Base-by-base conservation (phyloP, 768 basidiomycete genomes). In the Pulveroboletus ravenelii region DNA sequence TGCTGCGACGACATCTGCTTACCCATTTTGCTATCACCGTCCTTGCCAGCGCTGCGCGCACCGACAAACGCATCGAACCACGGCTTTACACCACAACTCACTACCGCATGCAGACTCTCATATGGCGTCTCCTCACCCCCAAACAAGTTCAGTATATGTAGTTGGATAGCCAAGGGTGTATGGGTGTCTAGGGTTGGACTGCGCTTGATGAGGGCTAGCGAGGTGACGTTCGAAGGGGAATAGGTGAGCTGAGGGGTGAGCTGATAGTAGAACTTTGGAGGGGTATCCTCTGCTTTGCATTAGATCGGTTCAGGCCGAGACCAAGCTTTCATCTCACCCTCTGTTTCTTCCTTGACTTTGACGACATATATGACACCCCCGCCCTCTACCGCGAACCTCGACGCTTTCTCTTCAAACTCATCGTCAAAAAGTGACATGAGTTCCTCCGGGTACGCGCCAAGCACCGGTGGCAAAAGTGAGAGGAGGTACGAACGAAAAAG, bases 1-100 rank as follows among this genome's bases (percentile, higher is more conserved):
- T 10, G 14, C 8, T 10, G 18, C 7, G 3, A 30, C 4, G 57
- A 70, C 38, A 48, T 4, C 15, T 8, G 59, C 77, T 51, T 50
- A 77, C 90, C 91, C 84, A 91, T 87, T 70, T 92, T 89, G 39
- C 76, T 79, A 64, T 93, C 93, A 4, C 72, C 78, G 29, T 88
- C 87, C 63, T 90, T 92, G 46, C 80, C 83, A 50, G 77, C 73
- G 25, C 84, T 80, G 45, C 92, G 80, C 20, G 91, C 78, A 20
- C 88, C 93, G 25, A 97, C 93, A 62, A 95, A 98, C 14, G 95
- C 93, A 68, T 98, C 94, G 61, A 99, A 98, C 87, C 92, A 97
- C 0, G 94, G 94, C 59, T 97, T 95, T 25, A 99, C 93, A 58
- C 90, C 96, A 49, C 80, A 85, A 63, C 94, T 96, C 15, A 99